Base-by-base conservation (phyloP, 306 rosid genomes). In the Prunus salicina region DNA sequence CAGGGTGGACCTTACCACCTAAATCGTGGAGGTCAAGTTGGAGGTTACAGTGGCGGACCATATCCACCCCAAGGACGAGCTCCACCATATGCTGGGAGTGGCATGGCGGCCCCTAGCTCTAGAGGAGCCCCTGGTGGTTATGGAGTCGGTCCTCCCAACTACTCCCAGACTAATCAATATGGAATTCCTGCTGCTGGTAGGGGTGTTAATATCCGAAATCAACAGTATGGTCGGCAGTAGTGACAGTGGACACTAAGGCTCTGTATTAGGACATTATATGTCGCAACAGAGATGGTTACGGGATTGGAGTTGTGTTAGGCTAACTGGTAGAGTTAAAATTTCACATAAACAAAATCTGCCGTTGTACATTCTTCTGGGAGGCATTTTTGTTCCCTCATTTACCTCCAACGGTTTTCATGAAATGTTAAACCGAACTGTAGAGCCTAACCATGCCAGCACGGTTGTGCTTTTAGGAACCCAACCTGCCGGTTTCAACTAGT, bases 21-120 rank as follows among this genome's bases (percentile, higher is more conserved):
- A 62, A 85, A 76, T 56, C 85, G 76, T 38, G 87, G 86, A 20
- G 84, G 83, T 30, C 90, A 86, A 82, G 92, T 73, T 43, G 85
- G 88, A 67, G 78, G 85, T 45, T 90, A 84, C 67, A 83, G 81
- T 69, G 78, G 77, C 32, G 89, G 87, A 19, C 85, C 87, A 46
- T 88, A 86, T 76, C 95, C 95, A 60, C 84, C 95, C 4, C 95
- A 88, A 77, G 92, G 90, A 43, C 83, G 88, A 5, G 96, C 88
- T 24, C 87, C 90, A 46, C 90, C 91, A 57, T 91, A 87, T 51
- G 86, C 79, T 13, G 87, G 89, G 57, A 81, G 83, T 68, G 76
- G 84, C 19, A 86, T 87, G 90, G 87, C 88, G 52, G 81, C 85
- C 55, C 87, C 89, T 3, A 90, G 92, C 71, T 87, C 90, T 62